phyloP scores from a whole-genome alignment of 228 moss, liverwort and hornwort genomes.

The Sphagnum fallax region DNA sequence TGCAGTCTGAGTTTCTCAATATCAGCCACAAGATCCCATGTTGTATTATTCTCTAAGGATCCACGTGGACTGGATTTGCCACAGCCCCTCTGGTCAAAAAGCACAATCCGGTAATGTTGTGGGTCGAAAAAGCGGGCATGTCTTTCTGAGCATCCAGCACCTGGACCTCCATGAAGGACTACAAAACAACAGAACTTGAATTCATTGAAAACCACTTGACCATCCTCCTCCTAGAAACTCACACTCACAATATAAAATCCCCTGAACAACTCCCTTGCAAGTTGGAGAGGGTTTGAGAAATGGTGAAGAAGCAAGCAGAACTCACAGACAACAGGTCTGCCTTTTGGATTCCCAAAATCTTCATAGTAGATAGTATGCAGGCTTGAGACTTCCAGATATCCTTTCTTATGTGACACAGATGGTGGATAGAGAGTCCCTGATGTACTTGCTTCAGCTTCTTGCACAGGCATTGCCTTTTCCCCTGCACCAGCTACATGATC shows the following conservation, averaged over 20 bases:
- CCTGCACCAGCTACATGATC: constrained; percentile 22
- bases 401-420: constrained; percentile 36
- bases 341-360: constrained; percentile 53
- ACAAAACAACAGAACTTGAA: constrained; percentile 7
- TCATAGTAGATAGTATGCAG: constrained; percentile 60
- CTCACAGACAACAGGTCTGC: constrained; percentile 61
- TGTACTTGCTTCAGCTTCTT: constrained; percentile 33
- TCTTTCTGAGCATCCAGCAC: constrained; percentile 58
- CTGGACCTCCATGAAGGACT: constrained; percentile 72
- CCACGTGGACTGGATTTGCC: constrained; percentile 63
- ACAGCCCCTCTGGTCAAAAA: constrained; percentile 67
- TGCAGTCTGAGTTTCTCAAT: constrained; percentile 55
- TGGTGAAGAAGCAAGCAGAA: constrained; percentile 3
- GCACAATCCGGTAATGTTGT: constrained; percentile 48
- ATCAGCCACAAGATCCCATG: constrained; percentile 61
- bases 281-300: not conserved
- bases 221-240: not conserved
- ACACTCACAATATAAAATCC: not conserved
- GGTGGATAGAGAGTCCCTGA: constrained; percentile 45
- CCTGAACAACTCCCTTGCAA: not conserved
- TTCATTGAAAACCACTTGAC: not conserved
- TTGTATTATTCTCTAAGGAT: constrained; percentile 57
- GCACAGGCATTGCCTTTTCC: constrained; percentile 17
- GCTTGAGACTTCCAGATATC: constrained; percentile 35
- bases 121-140: constrained; percentile 63